Evolutionary conservation across 352 stramenopile species (phyloP), one percentile per base, ranked within the genome.

Genomic region (Phytophthora cactorum): DNA sequence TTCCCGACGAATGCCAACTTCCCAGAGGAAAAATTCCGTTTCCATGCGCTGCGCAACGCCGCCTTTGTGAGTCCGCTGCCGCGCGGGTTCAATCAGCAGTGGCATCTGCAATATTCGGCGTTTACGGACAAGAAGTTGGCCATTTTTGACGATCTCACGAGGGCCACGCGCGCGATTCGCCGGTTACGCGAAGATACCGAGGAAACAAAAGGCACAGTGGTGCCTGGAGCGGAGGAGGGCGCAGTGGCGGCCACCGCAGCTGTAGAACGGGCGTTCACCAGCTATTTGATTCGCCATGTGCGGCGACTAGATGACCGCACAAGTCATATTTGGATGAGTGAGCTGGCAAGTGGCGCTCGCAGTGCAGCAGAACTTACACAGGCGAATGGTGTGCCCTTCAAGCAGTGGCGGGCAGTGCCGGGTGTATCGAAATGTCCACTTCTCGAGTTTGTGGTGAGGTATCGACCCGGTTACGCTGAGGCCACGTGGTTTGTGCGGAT

Each of bases 401-500:
- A 95, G 64, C 84, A 94, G 54, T 96, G 88, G 88, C 79, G 82
- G 1, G 81, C 88, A 10, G 81, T 91, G 5, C 75, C 82, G 4
- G 88, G 91, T 17, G 75, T 89, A 12, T 88, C 85, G 27, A 94
- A 92, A 66, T 96, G 88, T 41, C 86, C 85, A 11, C 56, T 96
- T 15, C 72, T 96, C 2, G 88, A 96, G 17, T 88, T 81, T 61
- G 82, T 96, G 15, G 81, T 92, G 29, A 77, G 71, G 6, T 96
- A 93, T 75, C 80, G 82, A 2, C 81, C 84, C 1, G 85, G 82
- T 3, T 90, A 82, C 43, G 75, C 77, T 8, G 81, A 93, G 32
- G 87, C 88, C 12, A 94, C 88, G 29, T 96, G 88, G 88, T 94
- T 92, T 63, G 81, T 93, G 31, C 82, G 82, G 3, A 66, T 93